phyloP scores from a whole-genome alignment of 1,139 yeast species.

The Hyphopichia burtonii region DNA sequence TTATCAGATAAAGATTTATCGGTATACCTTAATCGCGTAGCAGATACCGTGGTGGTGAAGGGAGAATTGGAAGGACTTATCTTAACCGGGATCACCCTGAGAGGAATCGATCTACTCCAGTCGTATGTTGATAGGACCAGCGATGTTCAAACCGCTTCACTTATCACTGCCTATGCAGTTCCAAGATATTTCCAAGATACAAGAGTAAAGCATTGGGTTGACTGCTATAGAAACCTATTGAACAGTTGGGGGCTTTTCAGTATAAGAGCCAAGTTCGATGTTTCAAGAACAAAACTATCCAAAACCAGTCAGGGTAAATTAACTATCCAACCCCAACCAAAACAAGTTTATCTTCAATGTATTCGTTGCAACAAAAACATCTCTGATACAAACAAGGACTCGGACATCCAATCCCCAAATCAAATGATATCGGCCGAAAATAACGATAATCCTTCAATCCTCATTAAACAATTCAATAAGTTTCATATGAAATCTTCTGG shows the following conservation, averaged over 20 bases:
- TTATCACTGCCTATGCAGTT: constrained; percentile 75
- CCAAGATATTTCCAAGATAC: constrained; percentile 77
- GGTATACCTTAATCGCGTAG: constrained; percentile 64
- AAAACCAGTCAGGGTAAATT: constrained; percentile 48
- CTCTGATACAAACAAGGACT: not conserved
- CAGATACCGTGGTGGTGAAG: constrained; percentile 65
- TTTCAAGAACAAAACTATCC: constrained; percentile 67
- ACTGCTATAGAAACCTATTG: constrained; percentile 66
- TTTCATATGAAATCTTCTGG: constrained; percentile 16
- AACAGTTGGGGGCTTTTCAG: constrained; percentile 85
- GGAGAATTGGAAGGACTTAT: constrained; percentile 93
- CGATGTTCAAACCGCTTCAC: constrained; percentile 90
- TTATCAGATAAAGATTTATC: constrained; percentile 75
- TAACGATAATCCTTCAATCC: constrained; percentile 22
- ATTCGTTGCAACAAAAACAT: constrained; percentile 72
- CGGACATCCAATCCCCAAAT: not conserved
- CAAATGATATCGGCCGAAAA: not conserved
- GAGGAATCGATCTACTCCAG: constrained; percentile 79
- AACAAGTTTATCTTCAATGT: constrained; percentile 82
- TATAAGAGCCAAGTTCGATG: constrained; percentile 81
- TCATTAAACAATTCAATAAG: constrained; percentile 42
- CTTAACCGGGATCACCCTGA: constrained; percentile 84
- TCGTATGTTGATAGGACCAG: constrained; percentile 86
- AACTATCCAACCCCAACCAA: constrained; percentile 50
- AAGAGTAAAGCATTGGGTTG: constrained; percentile 76